Evolutionary conservation across 768 basidiomycete species (phyloP).

Genomic region (Scleroderma citrinum): DNA sequence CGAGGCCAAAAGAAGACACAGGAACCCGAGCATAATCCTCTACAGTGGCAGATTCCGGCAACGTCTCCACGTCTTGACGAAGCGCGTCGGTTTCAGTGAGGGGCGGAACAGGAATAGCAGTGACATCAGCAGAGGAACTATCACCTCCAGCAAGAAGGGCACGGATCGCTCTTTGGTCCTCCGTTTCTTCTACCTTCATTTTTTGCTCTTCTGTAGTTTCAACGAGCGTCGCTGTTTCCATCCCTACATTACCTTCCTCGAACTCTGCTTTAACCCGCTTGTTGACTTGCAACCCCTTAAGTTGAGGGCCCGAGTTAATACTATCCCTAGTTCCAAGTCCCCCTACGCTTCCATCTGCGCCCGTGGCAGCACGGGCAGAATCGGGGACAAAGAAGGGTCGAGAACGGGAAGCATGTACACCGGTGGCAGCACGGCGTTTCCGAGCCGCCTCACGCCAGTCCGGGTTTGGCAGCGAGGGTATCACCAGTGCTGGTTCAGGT

Average conservation of each 20-base stretch:
- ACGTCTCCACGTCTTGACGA: constrained; percentile 72
- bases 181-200: constrained; percentile 44
- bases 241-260: constrained; percentile 19
- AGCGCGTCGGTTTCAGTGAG: constrained; percentile 80
- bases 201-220: constrained; percentile 11
- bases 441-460: constrained; percentile 86
- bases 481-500: constrained; percentile 65
- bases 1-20: constrained; percentile 88
- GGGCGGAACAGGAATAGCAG: constrained; percentile 55
- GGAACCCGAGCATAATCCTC: constrained; percentile 90
- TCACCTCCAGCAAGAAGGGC: constrained; percentile 60
- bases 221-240: background rate
- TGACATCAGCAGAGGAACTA: constrained; percentile 38
- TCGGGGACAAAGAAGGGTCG: constrained; percentile 56
- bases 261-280: constrained; percentile 27
- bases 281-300: constrained; percentile 59
- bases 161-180: constrained; percentile 77
- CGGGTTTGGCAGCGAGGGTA: constrained; percentile 78
- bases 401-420: constrained; percentile 8
- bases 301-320: constrained; percentile 72
- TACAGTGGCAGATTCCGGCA: constrained; percentile 70
- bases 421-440: constrained; percentile 37
- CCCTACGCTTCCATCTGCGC: constrained; percentile 69
- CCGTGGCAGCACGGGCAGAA: constrained; percentile 47
- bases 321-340: constrained; percentile 68